Base-by-base conservation (phyloP, 2,329 filamentous ascomycete species). In the Colletotrichum sublineola region DNA sequence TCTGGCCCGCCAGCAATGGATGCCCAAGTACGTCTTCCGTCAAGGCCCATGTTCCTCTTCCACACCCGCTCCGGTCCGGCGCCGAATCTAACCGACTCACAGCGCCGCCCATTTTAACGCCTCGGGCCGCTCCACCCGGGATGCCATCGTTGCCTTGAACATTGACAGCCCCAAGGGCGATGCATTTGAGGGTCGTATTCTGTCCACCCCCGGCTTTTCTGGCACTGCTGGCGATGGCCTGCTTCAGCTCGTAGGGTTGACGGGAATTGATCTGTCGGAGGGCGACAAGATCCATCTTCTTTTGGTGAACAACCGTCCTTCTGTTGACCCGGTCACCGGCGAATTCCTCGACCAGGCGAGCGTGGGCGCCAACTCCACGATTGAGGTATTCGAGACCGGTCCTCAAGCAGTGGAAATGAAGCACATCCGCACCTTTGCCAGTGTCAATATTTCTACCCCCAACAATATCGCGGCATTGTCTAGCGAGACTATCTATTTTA, bases 321-420 rank as follows among this genome's bases (percentile, higher is more conserved):
- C 79, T 1, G 38, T 79, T 1, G 76, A 80, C 56, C 29, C 64
- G 1, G 46, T 36, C 3, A 78, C 76, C 0, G 77, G 77, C 6
- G 57, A 58, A 6, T 9, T 82, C 81, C 77, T 92, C 90, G 5
- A 94, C 94, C 61, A 91, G 84, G 60, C 84, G 81, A 57, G 97
- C 79, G 40, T 97, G 86, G 6, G 88, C 87, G 53, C 86, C 84
- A 74, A 97, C 84, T 0, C 88, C 86, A 33, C 84, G 80, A 1
- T 81, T 80, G 64, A 92, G 83, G 50, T 86, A 83, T 12, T 82
- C 80, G 75, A 77, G 64, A 63, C 75, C 14, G 73, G 71, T 0
- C 60, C 68, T 11, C 40, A 60, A 31, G 71, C 74, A 1, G 58
- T 66, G 15, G 69, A 63, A 33, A 63, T 79, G 73, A 68, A 73